Evolutionary conservation across 768 basidiomycete species (phyloP).

Genomic region (Cytidiella melzeri): DNA sequence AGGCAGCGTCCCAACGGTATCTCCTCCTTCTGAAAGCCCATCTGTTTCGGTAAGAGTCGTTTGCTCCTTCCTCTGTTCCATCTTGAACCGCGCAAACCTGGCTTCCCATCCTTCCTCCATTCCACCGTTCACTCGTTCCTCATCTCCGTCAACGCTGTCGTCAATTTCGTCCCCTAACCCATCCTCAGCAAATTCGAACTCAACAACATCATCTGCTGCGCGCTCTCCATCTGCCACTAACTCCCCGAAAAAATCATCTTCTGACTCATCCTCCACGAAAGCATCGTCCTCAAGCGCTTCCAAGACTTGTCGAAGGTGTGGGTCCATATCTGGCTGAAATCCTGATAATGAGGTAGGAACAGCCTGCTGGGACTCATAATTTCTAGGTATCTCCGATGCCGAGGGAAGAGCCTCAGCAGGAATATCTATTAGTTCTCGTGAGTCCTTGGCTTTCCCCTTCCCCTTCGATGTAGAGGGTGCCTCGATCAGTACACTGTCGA

Average conservation of each 20-base stretch:
- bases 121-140: conserved; percentile 8
- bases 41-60: conserved; percentile 37
- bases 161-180: conserved; percentile 31
- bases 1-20: conserved; percentile 76
- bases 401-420: conserved; percentile 74
- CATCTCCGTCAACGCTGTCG: conserved; percentile 20
- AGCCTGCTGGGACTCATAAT: conserved; percentile 69
- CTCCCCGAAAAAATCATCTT: conserved; percentile 72
- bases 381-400: conserved; percentile 62
- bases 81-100: conserved; percentile 77
- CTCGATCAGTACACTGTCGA: conserved; percentile 76
- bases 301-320: conserved; percentile 84
- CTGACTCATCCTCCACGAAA: conserved; percentile 74
- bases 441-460: conserved; percentile 32
- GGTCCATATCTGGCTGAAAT: conserved; percentile 94
- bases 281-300: conserved; percentile 96
- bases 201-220: conserved; percentile 49
- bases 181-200: conserved; percentile 64
- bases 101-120: conserved; percentile 58
- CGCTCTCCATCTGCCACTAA: conserved; percentile 70
- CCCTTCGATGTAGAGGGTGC: conserved; percentile 45
- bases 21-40: conserved; percentile 61
- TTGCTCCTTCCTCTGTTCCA: conserved; percentile 29
- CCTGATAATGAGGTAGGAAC: conserved; percentile 81
- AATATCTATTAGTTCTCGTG: conserved; percentile 46